Evolutionary conservation across 345 rosid genomes (phyloP).

Genomic region (Hevea brasiliensis): DNA sequence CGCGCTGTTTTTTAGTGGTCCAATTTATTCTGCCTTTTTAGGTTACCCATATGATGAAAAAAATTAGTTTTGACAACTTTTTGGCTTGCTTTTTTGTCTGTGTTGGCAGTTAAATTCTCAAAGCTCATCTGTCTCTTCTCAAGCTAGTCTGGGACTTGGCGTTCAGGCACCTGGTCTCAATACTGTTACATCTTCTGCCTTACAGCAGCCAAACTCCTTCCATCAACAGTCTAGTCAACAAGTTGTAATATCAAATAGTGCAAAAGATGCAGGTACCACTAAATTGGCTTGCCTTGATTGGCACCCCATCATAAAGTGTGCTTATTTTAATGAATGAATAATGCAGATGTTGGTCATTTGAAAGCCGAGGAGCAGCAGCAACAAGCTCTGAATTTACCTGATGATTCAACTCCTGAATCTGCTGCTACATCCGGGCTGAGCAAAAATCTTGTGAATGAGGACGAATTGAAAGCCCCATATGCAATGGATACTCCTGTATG

Average conservation of each 20-base stretch:
- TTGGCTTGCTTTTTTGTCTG: slow-evolving; percentile 5
- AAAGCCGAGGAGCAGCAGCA: slow-evolving; percentile 69
- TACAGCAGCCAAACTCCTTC: slow-evolving; percentile 63
- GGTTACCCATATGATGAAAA: not conserved
- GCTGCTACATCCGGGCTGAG: slow-evolving; percentile 47
- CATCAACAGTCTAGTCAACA: slow-evolving; percentile 72
- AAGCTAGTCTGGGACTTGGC: slow-evolving; percentile 72
- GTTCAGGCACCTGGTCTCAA: slow-evolving; percentile 62
- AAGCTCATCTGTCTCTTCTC: slow-evolving; percentile 68
- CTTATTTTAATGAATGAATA: slow-evolving; percentile 16
- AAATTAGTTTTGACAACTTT: not conserved
- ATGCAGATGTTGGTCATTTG: slow-evolving; percentile 58
- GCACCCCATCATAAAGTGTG: not conserved
- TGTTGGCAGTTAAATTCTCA: slow-evolving; percentile 56
- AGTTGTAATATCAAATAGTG: slow-evolving; percentile 44
- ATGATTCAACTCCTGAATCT: slow-evolving; percentile 59
- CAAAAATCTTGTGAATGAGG: slow-evolving; percentile 62
- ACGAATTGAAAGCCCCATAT: slow-evolving; percentile 59
- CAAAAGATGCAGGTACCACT: slow-evolving; percentile 55
- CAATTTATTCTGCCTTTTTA: not conserved
- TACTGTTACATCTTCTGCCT: slow-evolving; percentile 50
- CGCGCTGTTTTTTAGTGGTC: not conserved
- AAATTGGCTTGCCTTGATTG: not conserved
- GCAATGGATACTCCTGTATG: slow-evolving; percentile 61
- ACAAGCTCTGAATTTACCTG: slow-evolving; percentile 52